Conservation (phyloP, 805 yeast genomes). For the Metschnikowia bowlesiae region DNA sequence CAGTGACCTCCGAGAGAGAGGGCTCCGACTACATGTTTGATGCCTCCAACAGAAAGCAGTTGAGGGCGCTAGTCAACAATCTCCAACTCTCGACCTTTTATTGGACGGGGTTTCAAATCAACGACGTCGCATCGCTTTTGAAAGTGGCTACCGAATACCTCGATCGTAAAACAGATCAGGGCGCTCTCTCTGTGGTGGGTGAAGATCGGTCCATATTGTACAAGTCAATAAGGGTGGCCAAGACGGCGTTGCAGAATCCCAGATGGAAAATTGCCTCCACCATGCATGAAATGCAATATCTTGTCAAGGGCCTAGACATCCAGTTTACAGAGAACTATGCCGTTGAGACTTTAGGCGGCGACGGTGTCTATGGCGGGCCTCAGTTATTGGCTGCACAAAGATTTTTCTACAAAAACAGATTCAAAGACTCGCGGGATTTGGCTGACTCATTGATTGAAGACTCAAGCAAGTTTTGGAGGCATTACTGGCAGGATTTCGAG, state of each 20-base stretch:
- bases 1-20: constrained; percentile 64
- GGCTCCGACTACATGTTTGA: constrained; percentile 72
- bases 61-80: constrained; percentile 55
- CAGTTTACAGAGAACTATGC: constrained; percentile 39
- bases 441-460: constrained; percentile 26
- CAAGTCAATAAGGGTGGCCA: constrained; percentile 43
- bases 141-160: constrained; percentile 45
- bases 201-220: constrained; percentile 41
- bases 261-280: constrained; percentile 56
- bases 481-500: constrained; percentile 46
- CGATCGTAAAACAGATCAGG: constrained; percentile 28
- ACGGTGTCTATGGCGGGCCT: constrained; percentile 56
- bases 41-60: constrained; percentile 48
- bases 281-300: constrained; percentile 65
- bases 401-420: constrained; percentile 50
- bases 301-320: constrained; percentile 42
- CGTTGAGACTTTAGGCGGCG: constrained; percentile 31
- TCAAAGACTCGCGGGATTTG: constrained; percentile 28
- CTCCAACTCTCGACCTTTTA: constrained; percentile 64
- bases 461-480: constrained; percentile 47
- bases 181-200: constrained; percentile 22
- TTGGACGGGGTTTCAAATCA: constrained; percentile 68
- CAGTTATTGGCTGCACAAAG: constrained; percentile 50
- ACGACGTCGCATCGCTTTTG: constrained; percentile 52
- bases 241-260: constrained; percentile 46